These are phyloP conservation scores for Erodium chrysanthum DNA, from an alignment of 441 rosid genomes.

Conservation along the genomic window DNA sequence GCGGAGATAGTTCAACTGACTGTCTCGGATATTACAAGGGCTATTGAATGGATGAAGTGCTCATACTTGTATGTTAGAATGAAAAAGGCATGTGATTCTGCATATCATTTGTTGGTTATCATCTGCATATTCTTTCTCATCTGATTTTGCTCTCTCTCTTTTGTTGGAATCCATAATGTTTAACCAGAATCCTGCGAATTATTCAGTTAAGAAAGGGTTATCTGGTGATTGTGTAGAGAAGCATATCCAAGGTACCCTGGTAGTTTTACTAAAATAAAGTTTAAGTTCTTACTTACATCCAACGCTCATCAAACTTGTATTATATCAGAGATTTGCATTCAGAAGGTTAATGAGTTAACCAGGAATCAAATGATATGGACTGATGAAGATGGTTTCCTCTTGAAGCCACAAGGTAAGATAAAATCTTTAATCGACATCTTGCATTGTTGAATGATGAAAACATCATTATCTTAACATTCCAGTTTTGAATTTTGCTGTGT, in stretches of 20 bases:
- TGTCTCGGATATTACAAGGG: conserved; percentile 63
- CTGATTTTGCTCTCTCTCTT: not conserved
- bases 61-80: conserved; percentile 82
- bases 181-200: conserved; percentile 74
- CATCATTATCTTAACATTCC: conserved; percentile 11
- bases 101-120: conserved; percentile 7
- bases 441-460: conserved; percentile 12
- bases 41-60: conserved; percentile 98
- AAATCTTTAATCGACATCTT: conserved; percentile 18
- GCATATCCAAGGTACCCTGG: conserved; percentile 64
- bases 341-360: conserved; percentile 70
- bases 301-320: conserved; percentile 23
- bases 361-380: conserved; percentile 81
- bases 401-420: conserved; percentile 76
- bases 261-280: conserved; percentile 14
- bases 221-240: conserved; percentile 66
- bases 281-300: conserved; percentile 10
- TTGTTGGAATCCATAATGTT: conserved; percentile 17
- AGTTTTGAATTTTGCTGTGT: conserved; percentile 10
- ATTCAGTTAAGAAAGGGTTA: conserved; percentile 68
- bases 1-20: conserved; percentile 96
- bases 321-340: conserved; percentile 61
- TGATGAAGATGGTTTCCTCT: conserved; percentile 73
- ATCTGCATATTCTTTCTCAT: conserved; percentile 14
- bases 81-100: conserved; percentile 55